These are phyloP conservation scores for Alternaria arbusti DNA, from an alignment of 2,329 filamentous ascomycete genomes.

Conservation along the genomic window DNA sequence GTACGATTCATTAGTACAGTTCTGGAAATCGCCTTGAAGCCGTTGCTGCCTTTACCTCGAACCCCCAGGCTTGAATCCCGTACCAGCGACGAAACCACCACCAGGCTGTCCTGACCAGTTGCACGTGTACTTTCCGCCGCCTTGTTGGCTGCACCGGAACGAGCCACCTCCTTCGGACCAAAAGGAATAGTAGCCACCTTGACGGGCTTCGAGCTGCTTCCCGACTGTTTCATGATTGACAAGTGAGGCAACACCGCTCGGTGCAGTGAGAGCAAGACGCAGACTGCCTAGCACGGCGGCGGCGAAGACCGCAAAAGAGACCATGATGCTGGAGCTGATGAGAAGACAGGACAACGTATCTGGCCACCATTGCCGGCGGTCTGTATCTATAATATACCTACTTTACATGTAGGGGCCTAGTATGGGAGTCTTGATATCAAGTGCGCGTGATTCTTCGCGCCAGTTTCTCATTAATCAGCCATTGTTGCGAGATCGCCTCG, in stretches of 20 bases:
- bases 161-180: conserved; percentile 59
- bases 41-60: conserved; percentile 49
- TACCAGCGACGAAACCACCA: conserved; percentile 32
- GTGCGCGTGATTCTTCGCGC: background rate
- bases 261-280: background rate
- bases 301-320: conserved; percentile 1
- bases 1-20: background rate
- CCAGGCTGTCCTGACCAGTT: conserved; percentile 22
- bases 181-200: conserved; percentile 60
- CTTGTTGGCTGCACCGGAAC: conserved; percentile 29
- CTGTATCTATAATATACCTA: background rate
- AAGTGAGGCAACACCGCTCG: background rate
- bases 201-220: conserved; percentile 12
- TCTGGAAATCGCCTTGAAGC: background rate
- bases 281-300: background rate
- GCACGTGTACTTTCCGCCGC: conserved; percentile 29
- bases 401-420: background rate
- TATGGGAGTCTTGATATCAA: background rate
- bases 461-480: conserved; percentile 1
- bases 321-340: background rate
- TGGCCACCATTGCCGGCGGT: background rate
- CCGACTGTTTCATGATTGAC: conserved; percentile 13
- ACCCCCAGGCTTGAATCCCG: conserved; percentile 47
- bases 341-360: background rate
- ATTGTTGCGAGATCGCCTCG: background rate